These are phyloP conservation scores for Pseudogymnoascus sp. DNA, from an alignment of 2,329 filamentous ascomycete genomes.

Conservation along the genomic window DNA sequence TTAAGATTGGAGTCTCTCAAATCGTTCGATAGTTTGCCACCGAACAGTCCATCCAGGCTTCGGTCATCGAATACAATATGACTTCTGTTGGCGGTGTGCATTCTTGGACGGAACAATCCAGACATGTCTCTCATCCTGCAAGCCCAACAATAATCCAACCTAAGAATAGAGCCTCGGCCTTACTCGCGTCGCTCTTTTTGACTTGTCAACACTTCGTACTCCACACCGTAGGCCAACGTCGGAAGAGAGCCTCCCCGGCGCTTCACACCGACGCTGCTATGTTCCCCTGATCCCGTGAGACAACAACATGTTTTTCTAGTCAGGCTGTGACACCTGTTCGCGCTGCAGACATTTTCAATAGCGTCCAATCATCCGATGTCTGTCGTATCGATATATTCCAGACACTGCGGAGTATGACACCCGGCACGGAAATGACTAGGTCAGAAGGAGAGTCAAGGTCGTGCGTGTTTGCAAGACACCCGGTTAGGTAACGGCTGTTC, in stretches of 20 bases:
- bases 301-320: not conserved
- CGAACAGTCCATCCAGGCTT: not conserved
- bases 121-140: not conserved
- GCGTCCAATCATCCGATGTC: not conserved
- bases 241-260: not conserved
- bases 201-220: not conserved
- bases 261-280: not conserved
- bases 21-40: not conserved
- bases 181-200: not conserved
- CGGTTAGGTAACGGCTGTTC: not conserved
- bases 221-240: not conserved
- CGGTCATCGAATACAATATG: not conserved
- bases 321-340: not conserved
- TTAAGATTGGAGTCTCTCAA: not conserved
- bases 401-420: not conserved
- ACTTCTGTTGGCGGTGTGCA: not conserved
- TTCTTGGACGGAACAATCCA: not conserved
- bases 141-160: not conserved
- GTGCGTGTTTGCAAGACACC: not conserved
- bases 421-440: not conserved
- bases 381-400: slow-evolving; percentile 1
- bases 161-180: not conserved
- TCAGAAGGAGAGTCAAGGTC: not conserved
- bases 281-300: not conserved
- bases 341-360: too few species aligned